Evolutionary conservation across 345 rosid genomes (phyloP).

Genomic region (Erucastrum elatum): DNA sequence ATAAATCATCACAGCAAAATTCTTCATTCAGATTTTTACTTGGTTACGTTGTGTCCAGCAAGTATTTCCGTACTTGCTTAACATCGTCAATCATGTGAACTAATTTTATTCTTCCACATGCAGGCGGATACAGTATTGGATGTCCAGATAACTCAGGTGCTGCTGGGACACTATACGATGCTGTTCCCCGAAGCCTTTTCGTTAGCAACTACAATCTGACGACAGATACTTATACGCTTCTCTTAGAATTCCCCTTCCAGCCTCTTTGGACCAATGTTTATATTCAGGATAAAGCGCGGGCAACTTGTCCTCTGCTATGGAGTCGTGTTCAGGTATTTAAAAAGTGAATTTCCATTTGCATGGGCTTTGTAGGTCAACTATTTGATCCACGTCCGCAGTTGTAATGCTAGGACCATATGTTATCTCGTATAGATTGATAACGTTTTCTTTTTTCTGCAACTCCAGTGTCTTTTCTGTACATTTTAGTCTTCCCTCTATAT

Average conservation of each 20-base stretch:
- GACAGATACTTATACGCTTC: constrained; percentile 88
- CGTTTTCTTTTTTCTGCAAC: neutral
- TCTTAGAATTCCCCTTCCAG: constrained; percentile 92
- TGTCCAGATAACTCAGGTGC: constrained; percentile 93
- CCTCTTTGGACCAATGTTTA: constrained; percentile 96
- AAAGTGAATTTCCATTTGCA: constrained; percentile 8
- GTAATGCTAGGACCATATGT: neutral
- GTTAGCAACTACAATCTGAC: constrained; percentile 85
- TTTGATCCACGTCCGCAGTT: constrained; percentile 1
- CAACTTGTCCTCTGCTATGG: constrained; percentile 97
- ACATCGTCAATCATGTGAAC: constrained; percentile 16
- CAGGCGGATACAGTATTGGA: constrained; percentile 83
- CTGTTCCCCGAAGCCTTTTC: constrained; percentile 89
- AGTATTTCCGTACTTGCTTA: neutral
- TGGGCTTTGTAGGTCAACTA: constrained; percentile 5
- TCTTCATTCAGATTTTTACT: neutral
- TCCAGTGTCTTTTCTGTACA: neutral
- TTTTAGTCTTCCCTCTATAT: constrained; percentile 6
- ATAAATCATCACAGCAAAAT: neutral
- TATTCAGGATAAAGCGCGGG: constrained; percentile 80
- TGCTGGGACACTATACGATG: constrained; percentile 97
- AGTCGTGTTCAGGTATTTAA: constrained; percentile 93
- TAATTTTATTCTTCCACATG: constrained; percentile 27
- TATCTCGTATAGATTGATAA: constrained; percentile 12
- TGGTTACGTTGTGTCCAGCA: constrained; percentile 15